Evolutionary conservation across 1,284 basidiomycete genomes (phyloP), one percentile per base, ranked within the genome.

Genomic region (Microbotryum saponariae): DNA sequence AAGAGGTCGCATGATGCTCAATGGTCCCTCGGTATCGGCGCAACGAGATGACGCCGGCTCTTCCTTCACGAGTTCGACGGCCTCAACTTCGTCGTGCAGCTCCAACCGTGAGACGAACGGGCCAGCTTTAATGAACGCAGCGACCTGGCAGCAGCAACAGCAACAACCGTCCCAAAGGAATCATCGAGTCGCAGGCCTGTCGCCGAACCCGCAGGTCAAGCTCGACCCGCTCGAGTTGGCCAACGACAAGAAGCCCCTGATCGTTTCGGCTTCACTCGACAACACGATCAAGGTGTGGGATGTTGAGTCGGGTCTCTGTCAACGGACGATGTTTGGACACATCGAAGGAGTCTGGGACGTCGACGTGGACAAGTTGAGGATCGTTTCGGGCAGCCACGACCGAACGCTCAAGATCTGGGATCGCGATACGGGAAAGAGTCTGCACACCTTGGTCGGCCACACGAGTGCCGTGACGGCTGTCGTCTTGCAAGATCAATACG

Each of bases 251-350:
- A 72, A 75, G 60, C 86, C 90, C 3, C 78, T 94, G 18, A 81
- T 98, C 59, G 84, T 96, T 62, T 91, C 90, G 0, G 93, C 92
- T 7, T 88, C 87, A 70, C 79, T 97, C 65, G 94, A 98, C 75
- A 97, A 97, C 74, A 97, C 92, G 18, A 86, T 98, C 77, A 92
- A 91, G 76, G 73, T 94, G 20, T 99, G 96, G 96, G 92, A 97
- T 73, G 85, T 97, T 49, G 89, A 94, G 68, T 85, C 85, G 2
- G 91, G 88, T 29, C 84, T 86, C 69, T 83, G 86, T 52, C 79
- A 84, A 54, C 81, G 83, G 70, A 97, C 96, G 42, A 81, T 96
- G 61, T 99, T 99, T 74, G 96, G 94, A 0, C 92, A 96, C 64
- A 76, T 78, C 51, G 71, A 73, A 54, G 96, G 96, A 59, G 91